Base-by-base conservation (phyloP, 2,329 filamentous ascomycete genomes). In the Paraconiothyrium brasiliense region DNA sequence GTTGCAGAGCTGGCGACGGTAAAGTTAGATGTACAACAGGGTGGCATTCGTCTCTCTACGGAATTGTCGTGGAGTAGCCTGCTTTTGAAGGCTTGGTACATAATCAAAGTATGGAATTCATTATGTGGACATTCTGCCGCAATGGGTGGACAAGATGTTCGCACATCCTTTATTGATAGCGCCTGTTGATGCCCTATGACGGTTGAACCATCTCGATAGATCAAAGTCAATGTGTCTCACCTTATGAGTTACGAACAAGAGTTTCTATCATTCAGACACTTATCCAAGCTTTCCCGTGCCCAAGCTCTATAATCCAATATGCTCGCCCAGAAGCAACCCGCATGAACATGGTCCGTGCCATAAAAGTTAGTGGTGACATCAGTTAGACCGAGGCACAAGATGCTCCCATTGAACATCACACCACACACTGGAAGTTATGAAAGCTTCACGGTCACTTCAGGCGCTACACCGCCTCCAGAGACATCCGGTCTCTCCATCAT, bases 1-100 rank as follows among this genome's bases (percentile, higher is more conserved):
- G 8, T 70, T 8, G 72, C 68, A 3, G 78, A 77, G 5, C 78
- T 66, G 65, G 76, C 67, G 64, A 70, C 65, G 20, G 76, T 67
- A 60, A 80, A 39, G 35, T 34, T 9, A 32, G 24, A 9, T 44
- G 39, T 55, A 55, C 27, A 44, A 22, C 27, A 61, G 39, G 8
- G 5, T 16, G 14, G 39, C n/a, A 16, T n/a, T 16, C n/a, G 16
- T 7, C 16, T 41, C 6, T n/a, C 14, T 41, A 4, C 39, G 6
- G 6, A 30, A 30, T 41, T 41, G 4, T n/a, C n/a, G 16, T 41
- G 39, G 39, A 20, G 39, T n/a, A 41, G 39, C 16, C n/a, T 41
- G 39, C 7, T n/a, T 41, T 14, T 16, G 14, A 8, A n/a, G 6
- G 39, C 39, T 7, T 7, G 14, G n/a, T n/a, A 5, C 39, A n/a